Base-by-base conservation (phyloP, 2,329 filamentous ascomycete species). In the Monosporascus sp. region DNA sequence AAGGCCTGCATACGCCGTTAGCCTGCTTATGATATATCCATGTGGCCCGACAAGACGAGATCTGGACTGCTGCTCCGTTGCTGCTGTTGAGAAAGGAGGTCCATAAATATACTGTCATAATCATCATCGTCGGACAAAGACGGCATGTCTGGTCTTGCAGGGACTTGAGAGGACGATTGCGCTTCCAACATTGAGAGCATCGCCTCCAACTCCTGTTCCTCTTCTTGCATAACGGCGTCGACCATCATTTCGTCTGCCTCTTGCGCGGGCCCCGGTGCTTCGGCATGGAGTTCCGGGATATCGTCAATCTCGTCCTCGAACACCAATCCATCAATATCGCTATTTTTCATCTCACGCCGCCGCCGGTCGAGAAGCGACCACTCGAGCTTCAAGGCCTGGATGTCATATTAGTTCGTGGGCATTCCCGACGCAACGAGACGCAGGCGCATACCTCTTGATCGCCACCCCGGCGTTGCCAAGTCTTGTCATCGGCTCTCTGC, bases 61-160 rank as follows among this genome's bases (percentile, higher is more conserved):
- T 58, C 57, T 45, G 65, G 65, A 58, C 50, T 58, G 24, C 55
- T 55, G 27, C 58, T 53, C 9, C 47, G 38, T 7, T 55, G 60
- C 47, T 62, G 54, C 5, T 78, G 72, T 55, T 77, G 70, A n/a
- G 79, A 74, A 49, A 83, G 68, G 38, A 89, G 66, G 59, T 89
- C 84, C 73, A 82, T 80, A 65, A 96, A 86, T 9, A 86, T 68
- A 47, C 76, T 71, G 58, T 86, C 83, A 61, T 85, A 86, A 44
- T 85, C 82, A 16, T 78, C 78, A 46, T 85, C 81, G 50, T 85
- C 82, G 1, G 72, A 77, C 35, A 75, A 66, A 1, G 66, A 63
- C 8, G 68, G 63, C 2, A 73, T 71, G 7, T 64, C 61, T 16
- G 68, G 69, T n/a, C 61, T 64, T 37, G 59, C 62, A 11, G 59